A percentile compares a stretch with the other conserved stretches of the same genome.
Conservation (phyloP, 169 alveolate species). For the Plasmodium yoelii region DNA sequence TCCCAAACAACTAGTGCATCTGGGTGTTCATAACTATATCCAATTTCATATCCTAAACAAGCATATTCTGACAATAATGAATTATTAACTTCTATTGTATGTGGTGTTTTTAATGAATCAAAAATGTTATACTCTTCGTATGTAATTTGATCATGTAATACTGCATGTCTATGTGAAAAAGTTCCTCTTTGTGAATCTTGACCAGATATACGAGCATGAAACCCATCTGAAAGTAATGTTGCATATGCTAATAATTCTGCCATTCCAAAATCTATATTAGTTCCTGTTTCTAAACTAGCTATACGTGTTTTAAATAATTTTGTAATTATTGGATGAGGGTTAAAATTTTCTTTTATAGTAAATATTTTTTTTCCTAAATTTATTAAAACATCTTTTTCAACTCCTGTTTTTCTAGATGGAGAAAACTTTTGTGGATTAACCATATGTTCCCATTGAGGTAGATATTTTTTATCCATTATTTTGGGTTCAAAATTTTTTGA, state of each 20-base stretch:
- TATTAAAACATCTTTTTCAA: conserved; percentile 82
- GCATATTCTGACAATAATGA: conserved; percentile 94
- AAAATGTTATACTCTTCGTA: conserved; percentile 80
- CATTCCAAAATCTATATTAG: conserved; percentile 92
- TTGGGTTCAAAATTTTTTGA: conserved; percentile 81
- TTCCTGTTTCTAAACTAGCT: conserved; percentile 86
- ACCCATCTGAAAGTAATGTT: conserved; percentile 93
- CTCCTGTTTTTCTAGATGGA: conserved; percentile 82
- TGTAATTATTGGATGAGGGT: conserved; percentile 91
- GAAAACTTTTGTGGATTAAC: conserved; percentile 64
- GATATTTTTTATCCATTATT: conserved; percentile 57
- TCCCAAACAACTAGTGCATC: conserved; percentile 93
- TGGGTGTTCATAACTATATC: conserved; percentile 94
- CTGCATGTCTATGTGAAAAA: conserved; percentile 96
- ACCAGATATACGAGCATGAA: conserved; percentile 94
- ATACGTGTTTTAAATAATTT: conserved; percentile 91
- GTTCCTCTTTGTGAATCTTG: conserved; percentile 98
- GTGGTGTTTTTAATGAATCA: conserved; percentile 74
- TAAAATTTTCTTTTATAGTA: conserved; percentile 90
- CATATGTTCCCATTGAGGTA: conserved; percentile 83
- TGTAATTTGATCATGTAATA: conserved; percentile 90
- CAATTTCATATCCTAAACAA: conserved; percentile 95
- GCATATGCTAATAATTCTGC: conserved; percentile 96
- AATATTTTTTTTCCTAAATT: conserved; percentile 89
- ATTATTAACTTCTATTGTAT: conserved; percentile 84